phyloP scores from a whole-genome alignment of 129 eudicot genomes.

The Sambucus nigra region DNA sequence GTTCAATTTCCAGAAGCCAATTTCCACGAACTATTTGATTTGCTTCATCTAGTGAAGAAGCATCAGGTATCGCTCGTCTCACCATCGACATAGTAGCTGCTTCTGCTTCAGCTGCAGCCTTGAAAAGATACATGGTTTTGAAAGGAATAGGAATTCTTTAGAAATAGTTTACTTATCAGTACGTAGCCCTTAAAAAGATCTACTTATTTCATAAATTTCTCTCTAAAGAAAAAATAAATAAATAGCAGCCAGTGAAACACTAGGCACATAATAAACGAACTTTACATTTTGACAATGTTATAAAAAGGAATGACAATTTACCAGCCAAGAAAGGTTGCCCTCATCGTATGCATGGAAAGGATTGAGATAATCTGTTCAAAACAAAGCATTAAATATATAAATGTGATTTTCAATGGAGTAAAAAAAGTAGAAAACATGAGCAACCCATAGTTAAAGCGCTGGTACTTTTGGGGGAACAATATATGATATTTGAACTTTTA shows the following conservation, averaged over 20 bases:
- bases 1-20: constrained; percentile 79
- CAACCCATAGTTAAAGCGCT: not conserved
- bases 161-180: too few species aligned
- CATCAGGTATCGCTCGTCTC: constrained; percentile 75
- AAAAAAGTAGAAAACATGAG: not conserved
- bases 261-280: not conserved
- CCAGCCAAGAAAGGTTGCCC: constrained; percentile 99
- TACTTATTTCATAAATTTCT: not conserved
- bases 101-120: constrained; percentile 99
- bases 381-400: not conserved
- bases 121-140: constrained; percentile 1
- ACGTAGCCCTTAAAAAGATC: not conserved
- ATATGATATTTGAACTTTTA: too few species aligned
- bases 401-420: not conserved
- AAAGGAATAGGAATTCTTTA: not conserved
- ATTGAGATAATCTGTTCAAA: constrained; percentile 70
- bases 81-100: constrained; percentile 93
- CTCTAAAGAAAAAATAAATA: too few species aligned
- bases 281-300: not conserved
- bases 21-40: constrained; percentile 88
- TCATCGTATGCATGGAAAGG: constrained; percentile 99
- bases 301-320: constrained; percentile 18
- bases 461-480: not conserved
- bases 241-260: too few species aligned
- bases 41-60: constrained; percentile 84